Evolutionary conservation across 768 basidiomycete species (phyloP).

Genomic region (Leccinum arenicola): DNA sequence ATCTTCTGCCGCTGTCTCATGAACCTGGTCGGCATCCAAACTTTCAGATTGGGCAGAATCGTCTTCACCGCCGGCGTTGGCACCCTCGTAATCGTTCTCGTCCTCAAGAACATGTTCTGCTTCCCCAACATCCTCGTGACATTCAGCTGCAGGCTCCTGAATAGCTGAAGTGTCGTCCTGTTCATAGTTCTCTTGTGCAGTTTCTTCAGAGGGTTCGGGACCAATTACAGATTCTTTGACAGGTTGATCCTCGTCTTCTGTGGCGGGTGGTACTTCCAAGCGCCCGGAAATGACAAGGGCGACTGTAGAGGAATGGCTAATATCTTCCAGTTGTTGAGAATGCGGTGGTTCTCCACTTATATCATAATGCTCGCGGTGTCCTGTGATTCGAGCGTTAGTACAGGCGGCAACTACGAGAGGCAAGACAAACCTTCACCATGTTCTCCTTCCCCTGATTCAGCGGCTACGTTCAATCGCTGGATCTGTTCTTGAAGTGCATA

Average conservation of each 20-base stretch:
- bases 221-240: constrained; percentile 1
- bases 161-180: background rate
- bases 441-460: constrained; percentile 16
- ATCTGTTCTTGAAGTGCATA: constrained; percentile 61
- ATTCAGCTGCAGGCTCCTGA: constrained; percentile 16
- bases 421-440: constrained; percentile 19
- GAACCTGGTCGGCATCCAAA: constrained; percentile 31
- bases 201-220: constrained; percentile 5
- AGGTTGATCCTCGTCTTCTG: constrained; percentile 5
- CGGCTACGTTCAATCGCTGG: constrained; percentile 32
- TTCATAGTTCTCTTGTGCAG: constrained; percentile 10
- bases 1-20: constrained; percentile 22
- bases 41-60: constrained; percentile 15
- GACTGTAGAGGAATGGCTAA: background rate
- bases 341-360: constrained; percentile 6
- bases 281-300: background rate
- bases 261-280: background rate
- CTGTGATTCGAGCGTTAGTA: constrained; percentile 11
- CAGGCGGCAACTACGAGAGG: background rate
- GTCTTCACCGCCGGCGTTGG: constrained; percentile 18
- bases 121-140: constrained; percentile 17
- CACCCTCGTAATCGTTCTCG: constrained; percentile 21
- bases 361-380: constrained; percentile 11
- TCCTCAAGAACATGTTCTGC: constrained; percentile 17
- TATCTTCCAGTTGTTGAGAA: constrained; percentile 8